phyloP scores from a whole-genome alignment of 345 rosid genomes.

The Sisymbrium irio region DNA sequence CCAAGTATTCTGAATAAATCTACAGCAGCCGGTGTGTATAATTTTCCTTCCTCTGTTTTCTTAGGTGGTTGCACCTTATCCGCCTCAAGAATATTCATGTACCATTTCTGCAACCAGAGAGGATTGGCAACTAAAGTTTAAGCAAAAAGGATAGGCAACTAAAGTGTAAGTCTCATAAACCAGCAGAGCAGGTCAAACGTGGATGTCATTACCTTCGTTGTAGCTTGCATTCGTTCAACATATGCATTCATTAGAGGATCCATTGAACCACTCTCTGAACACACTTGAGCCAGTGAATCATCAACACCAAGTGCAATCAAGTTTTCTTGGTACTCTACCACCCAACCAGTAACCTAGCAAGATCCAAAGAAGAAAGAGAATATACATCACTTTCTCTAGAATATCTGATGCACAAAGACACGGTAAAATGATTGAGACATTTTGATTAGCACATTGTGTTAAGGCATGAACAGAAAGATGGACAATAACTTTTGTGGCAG shows the following conservation, averaged over 20 bases:
- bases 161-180: background rate
- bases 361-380: slow-evolving; percentile 31
- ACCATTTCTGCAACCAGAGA: slow-evolving; percentile 79
- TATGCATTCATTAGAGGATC: slow-evolving; percentile 99
- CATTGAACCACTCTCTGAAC: slow-evolving; percentile 99
- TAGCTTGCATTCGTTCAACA: slow-evolving; percentile 99
- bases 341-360: slow-evolving; percentile 96
- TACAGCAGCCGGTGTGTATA: slow-evolving; percentile 99
- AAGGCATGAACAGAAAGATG: background rate
- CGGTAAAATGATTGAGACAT: slow-evolving; percentile 14
- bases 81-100: slow-evolving; percentile 88
- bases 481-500: background rate
- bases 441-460: slow-evolving; percentile 5
- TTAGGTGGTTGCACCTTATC: slow-evolving; percentile 97
- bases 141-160: background rate
- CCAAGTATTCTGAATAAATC: slow-evolving; percentile 98
- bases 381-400: slow-evolving; percentile 21
- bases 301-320: slow-evolving; percentile 98
- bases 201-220: slow-evolving; percentile 66
- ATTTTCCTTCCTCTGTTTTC: slow-evolving; percentile 98
- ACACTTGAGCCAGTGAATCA: slow-evolving; percentile 97
- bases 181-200: slow-evolving; percentile 3
- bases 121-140: slow-evolving; percentile 4
- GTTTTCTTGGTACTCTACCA: slow-evolving; percentile 97
- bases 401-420: slow-evolving; percentile 16